Evolutionary conservation across 106 monocot species (phyloP), one percentile per base, ranked within the genome.

Genomic region (Chionographis japonica): DNA sequence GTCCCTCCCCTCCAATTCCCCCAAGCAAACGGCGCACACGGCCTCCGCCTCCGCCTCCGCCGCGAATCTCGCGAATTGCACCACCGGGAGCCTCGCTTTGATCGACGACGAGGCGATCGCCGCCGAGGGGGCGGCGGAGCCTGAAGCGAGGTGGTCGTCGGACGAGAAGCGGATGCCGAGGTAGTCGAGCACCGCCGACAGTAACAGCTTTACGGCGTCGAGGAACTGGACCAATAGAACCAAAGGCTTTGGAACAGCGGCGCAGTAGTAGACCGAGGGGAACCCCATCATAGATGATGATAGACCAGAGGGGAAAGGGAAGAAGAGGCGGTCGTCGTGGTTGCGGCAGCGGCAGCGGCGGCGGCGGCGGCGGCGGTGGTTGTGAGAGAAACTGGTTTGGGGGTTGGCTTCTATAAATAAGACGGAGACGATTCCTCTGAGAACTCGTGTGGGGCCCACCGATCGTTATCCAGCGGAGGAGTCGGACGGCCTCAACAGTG

Each of bases 191-290:
- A 56, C 36, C 8, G 49, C 16, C 13, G 53, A 72, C 37, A 80
- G 8, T 20, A 65, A 52, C 4, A 80, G 69, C 35, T 52, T 76
- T 5, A 84, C 53, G 17, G 18, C n/a, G 52, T 80, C 77, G 7
- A 84, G 54, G 16, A 84, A 20, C 46, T 73, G 77, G n/a, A 84
- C 57, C 18, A 73, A 52, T 10, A 84, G 53, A 11, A 72, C 42
- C 37, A 84, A 20, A 20, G 84, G 84, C 42, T 68, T 62, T 18
- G 84, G 84, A 36, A 84, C 71, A 17, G 77, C 53, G 19, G 73
- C 63, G 62, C 63, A 76, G 51, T 73, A 80, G 56, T 51, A 84
- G n/a, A 80, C 49, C 15, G 76, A 52, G 52, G 84, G 84, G 65
- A 84, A 76, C 2, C 84, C 84, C 84, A 84, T 84, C 42, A 36